Percentiles rank a stretch among this genome's conserved stretches.
These are phyloP conservation scores for Plasmodium relictum DNA, from an alignment of 169 alveolate species.

Conservation along the genomic window DNA sequence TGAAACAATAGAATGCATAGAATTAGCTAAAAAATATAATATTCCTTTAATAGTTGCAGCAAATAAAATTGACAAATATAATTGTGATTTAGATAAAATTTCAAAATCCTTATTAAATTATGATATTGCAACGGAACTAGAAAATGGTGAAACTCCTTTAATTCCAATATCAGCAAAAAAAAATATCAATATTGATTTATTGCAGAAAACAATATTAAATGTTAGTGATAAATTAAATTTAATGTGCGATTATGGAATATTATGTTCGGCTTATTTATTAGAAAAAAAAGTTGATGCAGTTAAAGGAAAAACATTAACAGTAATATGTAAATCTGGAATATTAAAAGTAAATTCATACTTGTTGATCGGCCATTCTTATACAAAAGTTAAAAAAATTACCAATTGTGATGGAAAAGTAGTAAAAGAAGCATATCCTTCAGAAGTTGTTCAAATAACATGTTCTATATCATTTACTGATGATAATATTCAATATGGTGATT, in stretches of 20 bases:
- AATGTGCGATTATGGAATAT: constrained; percentile 77
- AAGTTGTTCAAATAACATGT: constrained; percentile 79
- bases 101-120: constrained; percentile 78
- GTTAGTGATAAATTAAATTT: constrained; percentile 85
- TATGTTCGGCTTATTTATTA: constrained; percentile 82
- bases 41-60: constrained; percentile 92
- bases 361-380: constrained; percentile 37
- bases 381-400: constrained; percentile 75
- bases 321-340: constrained; percentile 81
- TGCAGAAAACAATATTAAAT: constrained; percentile 84
- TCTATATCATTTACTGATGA: constrained; percentile 48
- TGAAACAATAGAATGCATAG: constrained; percentile 93
- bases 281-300: constrained; percentile 81
- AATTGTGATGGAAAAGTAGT: constrained; percentile 66
- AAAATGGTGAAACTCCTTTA: constrained; percentile 84
- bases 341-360: constrained; percentile 77
- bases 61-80: constrained; percentile 91
- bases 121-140: constrained; percentile 85
- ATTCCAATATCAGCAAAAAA: constrained; percentile 91
- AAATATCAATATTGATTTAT: constrained; percentile 85
- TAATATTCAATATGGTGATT: constrained; percentile 79
- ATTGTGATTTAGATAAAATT: constrained; percentile 64
- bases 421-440: constrained; percentile 83
- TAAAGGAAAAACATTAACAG: constrained; percentile 80
- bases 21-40: constrained; percentile 83